Conservation (phyloP, 2,329 filamentous ascomycete species). For the Akanthomyces muscarius region DNA sequence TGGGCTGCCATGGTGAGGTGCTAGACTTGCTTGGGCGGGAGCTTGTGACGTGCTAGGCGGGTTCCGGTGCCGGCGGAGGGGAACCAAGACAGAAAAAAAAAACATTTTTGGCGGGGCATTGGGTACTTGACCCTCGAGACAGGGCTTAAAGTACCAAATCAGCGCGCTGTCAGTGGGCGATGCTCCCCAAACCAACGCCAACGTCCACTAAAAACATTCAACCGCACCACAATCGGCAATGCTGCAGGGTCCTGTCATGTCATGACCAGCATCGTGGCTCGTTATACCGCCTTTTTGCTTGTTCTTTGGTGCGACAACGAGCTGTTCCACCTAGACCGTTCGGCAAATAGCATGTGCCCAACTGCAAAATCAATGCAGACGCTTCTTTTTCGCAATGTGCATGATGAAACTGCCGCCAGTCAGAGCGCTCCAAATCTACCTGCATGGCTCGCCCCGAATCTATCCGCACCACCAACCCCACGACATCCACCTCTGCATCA, state of each 20-base stretch:
- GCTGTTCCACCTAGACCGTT: too few relatives aligned
- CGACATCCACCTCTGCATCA: background rate
- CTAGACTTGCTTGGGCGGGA: background rate
- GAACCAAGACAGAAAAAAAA: background rate
- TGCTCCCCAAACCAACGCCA: background rate
- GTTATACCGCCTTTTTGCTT: background rate
- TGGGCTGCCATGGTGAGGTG: background rate
- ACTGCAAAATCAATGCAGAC: too few relatives aligned
- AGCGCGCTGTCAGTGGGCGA: background rate
- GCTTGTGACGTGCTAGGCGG: background rate
- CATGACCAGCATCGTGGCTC: too few relatives aligned
- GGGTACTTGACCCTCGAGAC: background rate
- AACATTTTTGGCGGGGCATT: background rate
- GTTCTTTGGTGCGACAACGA: background rate
- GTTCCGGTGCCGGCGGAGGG: constrained; percentile 13
- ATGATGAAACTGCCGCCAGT: too few relatives aligned
- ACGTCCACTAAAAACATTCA: background rate
- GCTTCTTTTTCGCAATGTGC: too few relatives aligned
- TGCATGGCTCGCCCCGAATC: background rate
- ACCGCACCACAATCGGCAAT: too few relatives aligned
- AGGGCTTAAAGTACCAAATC: background rate
- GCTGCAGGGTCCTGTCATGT: too few relatives aligned
- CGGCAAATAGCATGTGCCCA: too few relatives aligned
- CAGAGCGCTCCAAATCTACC: background rate
- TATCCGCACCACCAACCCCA: background rate